These are phyloP conservation scores for Rhodomyrtus tomentosa DNA, from an alignment of 345 rosid species.

Conservation along the genomic window DNA sequence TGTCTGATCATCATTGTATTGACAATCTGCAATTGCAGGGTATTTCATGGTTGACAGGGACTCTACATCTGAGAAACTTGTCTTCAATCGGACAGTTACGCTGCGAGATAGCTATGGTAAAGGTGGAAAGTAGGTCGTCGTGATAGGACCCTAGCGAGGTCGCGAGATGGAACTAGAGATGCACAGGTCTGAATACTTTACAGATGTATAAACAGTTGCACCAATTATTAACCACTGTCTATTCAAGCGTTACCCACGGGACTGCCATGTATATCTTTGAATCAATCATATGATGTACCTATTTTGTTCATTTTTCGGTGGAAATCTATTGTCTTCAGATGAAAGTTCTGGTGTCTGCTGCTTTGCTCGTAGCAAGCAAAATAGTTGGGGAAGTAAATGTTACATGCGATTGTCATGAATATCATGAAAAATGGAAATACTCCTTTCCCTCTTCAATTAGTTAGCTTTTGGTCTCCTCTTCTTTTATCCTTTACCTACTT, in stretches of 20 bases:
- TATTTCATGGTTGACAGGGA: constrained; percentile 73
- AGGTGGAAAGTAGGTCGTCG: constrained; percentile 27
- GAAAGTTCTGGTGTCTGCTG: neutral
- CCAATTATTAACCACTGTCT: neutral
- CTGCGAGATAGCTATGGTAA: constrained; percentile 45
- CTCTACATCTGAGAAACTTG: constrained; percentile 57
- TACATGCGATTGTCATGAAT: neutral
- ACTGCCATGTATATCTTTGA: neutral
- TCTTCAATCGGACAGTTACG: constrained; percentile 83
- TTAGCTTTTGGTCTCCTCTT: neutral
- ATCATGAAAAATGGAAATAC: neutral
- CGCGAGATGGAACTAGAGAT: neutral
- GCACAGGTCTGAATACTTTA: neutral
- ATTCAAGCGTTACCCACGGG: neutral
- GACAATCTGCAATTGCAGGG: constrained; percentile 26
- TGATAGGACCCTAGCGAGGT: neutral
- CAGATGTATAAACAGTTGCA: neutral
- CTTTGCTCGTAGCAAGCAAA: neutral
- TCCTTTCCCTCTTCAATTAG: neutral
- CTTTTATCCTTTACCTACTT: neutral
- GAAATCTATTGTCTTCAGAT: neutral
- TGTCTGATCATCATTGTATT: neutral
- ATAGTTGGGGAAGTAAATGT: neutral
- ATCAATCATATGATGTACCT: neutral
- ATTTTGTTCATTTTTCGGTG: neutral